Percentiles rank a stretch among this genome's conserved stretches.
Evolutionary conservation across 2,329 filamentous ascomycete species (phyloP).

Genomic region (Eutypella sp.): DNA sequence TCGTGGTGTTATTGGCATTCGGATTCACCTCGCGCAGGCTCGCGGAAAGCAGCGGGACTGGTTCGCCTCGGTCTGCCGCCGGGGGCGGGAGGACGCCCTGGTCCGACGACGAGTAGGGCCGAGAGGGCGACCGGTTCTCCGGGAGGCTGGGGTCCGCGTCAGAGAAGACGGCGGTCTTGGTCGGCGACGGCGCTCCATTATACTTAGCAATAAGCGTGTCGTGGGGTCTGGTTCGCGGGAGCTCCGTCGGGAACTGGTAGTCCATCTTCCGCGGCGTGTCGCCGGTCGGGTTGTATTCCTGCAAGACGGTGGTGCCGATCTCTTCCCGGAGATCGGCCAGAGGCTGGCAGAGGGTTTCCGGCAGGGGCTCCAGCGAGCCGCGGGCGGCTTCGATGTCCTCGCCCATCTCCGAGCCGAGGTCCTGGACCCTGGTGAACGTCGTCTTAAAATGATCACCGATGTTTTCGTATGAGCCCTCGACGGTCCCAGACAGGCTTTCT

Average conservation of each 20-base stretch:
- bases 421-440: conserved; percentile 62
- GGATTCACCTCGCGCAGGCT: conserved; percentile 54
- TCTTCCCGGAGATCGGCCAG: conserved; percentile 65
- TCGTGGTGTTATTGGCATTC: conserved; percentile 40
- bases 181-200: conserved; percentile 30
- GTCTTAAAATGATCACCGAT: conserved; percentile 66
- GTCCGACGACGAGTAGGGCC: conserved; percentile 16
- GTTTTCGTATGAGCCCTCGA: conserved; percentile 67
- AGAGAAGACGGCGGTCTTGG: conserved; percentile 36
- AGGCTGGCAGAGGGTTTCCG: conserved; percentile 58
- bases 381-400: conserved; percentile 54
- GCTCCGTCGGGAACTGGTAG: conserved; percentile 73
- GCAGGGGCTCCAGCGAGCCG: conserved; percentile 57
- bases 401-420: conserved; percentile 64
- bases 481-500: conserved; percentile 58
- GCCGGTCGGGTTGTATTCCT: conserved; percentile 81
- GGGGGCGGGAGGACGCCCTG: conserved; percentile 9
- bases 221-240: conserved; percentile 66
- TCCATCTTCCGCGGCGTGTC: conserved; percentile 75
- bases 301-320: conserved; percentile 59
- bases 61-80: conserved; percentile 8
- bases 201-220: conserved; percentile 39
- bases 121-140: conserved; percentile 21
- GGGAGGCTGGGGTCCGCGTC: conserved; percentile 28
- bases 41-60: conserved; percentile 30